Percentiles rank a stretch among this genome's conserved stretches.
Evolutionary conservation across 208 protist genomes (phyloP).

Genomic region (Crithidia mellificae): DNA sequence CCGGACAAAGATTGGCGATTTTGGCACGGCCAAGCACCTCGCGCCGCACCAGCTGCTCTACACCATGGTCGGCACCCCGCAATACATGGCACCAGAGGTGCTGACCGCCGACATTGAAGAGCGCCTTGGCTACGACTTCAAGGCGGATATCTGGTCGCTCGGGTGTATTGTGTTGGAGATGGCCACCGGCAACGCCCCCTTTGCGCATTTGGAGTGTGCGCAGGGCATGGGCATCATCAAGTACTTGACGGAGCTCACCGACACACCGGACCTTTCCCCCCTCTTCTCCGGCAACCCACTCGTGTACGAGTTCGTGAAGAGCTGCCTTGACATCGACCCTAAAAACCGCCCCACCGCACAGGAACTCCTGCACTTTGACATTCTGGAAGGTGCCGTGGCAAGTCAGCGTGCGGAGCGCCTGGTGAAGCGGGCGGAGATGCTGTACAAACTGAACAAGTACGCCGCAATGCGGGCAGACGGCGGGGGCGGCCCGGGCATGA

Average conservation of each 20-base stretch:
- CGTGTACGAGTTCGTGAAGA: constrained; percentile 77
- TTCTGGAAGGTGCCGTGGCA: constrained; percentile 64
- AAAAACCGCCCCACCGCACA: constrained; percentile 64
- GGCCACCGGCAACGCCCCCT: constrained; percentile 79
- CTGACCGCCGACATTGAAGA: constrained; percentile 59
- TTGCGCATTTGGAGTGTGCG: constrained; percentile 63
- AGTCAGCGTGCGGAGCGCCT: constrained; percentile 57
- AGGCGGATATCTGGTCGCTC: constrained; percentile 91
- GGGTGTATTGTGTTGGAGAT: constrained; percentile 90
- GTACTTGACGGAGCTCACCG: constrained; percentile 74
- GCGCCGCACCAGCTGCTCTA: constrained; percentile 73
- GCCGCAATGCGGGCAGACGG: constrained; percentile 53
- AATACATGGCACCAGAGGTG: constrained; percentile 94
- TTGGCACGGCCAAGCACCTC: constrained; percentile 91
- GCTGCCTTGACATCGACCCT: constrained; percentile 75
- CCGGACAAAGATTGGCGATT: constrained; percentile 94
- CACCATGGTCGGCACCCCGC: constrained; percentile 81
- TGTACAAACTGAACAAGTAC: constrained; percentile 81
- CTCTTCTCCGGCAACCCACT: constrained; percentile 71
- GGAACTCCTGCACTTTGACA: constrained; percentile 72
- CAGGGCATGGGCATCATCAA: constrained; percentile 86
- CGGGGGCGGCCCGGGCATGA: constrained; percentile 3
- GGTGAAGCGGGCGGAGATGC: constrained; percentile 66
- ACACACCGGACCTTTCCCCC: constrained; percentile 73
- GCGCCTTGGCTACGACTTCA: constrained; percentile 78